These are phyloP conservation scores for Prunus mongolica DNA, from an alignment of 306 rosid genomes.

Conservation along the genomic window DNA sequence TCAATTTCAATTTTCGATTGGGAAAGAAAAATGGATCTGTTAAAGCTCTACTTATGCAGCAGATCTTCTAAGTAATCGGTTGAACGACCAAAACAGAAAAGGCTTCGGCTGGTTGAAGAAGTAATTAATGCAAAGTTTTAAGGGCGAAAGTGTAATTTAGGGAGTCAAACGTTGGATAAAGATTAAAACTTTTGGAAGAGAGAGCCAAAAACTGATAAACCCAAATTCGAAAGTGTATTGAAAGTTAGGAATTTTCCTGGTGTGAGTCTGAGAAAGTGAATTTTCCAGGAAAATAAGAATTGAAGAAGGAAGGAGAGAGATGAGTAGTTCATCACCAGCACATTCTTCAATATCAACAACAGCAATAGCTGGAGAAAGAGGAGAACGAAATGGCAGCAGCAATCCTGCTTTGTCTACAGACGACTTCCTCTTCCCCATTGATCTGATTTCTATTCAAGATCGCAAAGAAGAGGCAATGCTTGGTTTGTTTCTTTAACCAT, in stretches of 20 bases:
- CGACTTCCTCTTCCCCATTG: constrained; percentile 54
- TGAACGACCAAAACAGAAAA: too few species aligned
- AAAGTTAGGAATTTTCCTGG: too few species aligned
- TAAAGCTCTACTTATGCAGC: too few species aligned
- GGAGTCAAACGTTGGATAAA: too few species aligned
- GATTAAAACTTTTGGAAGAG: too few species aligned
- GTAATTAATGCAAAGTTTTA: neutral
- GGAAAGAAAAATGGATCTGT: too few species aligned
- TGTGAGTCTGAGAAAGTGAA: neutral
- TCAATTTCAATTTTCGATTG: too few species aligned
- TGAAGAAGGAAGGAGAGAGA: neutral
- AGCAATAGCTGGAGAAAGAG: constrained; percentile 57
- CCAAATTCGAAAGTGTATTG: too few species aligned
- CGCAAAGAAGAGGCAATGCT: constrained; percentile 78
- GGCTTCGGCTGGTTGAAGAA: too few species aligned
- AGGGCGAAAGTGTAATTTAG: neutral
- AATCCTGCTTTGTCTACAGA: constrained; percentile 53
- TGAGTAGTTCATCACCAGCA: constrained; percentile 79
- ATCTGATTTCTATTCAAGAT: constrained; percentile 60
- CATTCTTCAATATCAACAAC: constrained; percentile 77
- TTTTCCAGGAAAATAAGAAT: neutral
- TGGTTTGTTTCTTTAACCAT: constrained; percentile 37
- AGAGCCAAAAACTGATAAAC: neutral
- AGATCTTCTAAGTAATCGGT: too few species aligned
- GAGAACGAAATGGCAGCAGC: constrained; percentile 27